These are phyloP conservation scores for Comarum palustre DNA, from an alignment of 306 rosid species.

Conservation along the genomic window DNA sequence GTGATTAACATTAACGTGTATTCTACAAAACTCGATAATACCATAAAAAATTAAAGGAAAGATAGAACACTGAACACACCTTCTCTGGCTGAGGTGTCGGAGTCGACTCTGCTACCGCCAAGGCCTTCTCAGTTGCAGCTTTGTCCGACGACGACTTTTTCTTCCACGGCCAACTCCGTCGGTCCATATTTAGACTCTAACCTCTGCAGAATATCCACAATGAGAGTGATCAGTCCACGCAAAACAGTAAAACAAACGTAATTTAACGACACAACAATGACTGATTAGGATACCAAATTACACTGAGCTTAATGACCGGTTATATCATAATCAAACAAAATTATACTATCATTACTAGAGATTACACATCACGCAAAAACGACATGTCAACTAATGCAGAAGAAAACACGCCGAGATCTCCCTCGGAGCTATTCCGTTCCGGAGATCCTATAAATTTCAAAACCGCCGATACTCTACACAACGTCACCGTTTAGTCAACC, in stretches of 20 bases:
- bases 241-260: background rate
- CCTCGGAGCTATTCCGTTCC: slow-evolving; percentile 7
- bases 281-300: slow-evolving; percentile 9
- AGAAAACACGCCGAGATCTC: slow-evolving; percentile 34
- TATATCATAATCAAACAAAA: background rate
- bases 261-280: background rate
- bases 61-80: slow-evolving; percentile 36
- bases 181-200: slow-evolving; percentile 61
- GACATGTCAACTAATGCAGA: background rate
- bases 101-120: slow-evolving; percentile 44
- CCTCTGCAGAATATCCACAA: slow-evolving; percentile 20
- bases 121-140: slow-evolving; percentile 59
- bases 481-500: background rate
- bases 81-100: slow-evolving; percentile 45
- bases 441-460: slow-evolving; percentile 28
- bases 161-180: slow-evolving; percentile 99
- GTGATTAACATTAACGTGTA: too few relatives aligned
- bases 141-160: slow-evolving; percentile 87
- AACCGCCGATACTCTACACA: background rate
- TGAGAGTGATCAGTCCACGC: background rate
- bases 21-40: too few relatives aligned
- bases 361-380: background rate
- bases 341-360: background rate
- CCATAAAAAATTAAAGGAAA: too few relatives aligned
- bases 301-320: background rate